These are phyloP conservation scores for Lactarius akahatsu DNA, from an alignment of 768 basidiomycete species.

Conservation along the genomic window DNA sequence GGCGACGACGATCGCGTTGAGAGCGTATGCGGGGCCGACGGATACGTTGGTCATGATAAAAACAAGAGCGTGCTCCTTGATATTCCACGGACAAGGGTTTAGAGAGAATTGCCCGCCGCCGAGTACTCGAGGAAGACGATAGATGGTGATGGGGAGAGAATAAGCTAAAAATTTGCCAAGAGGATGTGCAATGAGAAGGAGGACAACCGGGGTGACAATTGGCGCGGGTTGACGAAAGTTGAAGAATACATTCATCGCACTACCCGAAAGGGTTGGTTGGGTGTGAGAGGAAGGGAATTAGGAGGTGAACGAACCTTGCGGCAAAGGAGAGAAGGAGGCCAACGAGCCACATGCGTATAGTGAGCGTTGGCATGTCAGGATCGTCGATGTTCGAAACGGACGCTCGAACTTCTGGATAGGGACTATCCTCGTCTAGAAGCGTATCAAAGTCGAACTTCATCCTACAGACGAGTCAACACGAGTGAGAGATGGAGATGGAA, in stretches of 20 bases:
- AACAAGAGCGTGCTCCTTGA: conserved; percentile 93
- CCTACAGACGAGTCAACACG: conserved; percentile 40
- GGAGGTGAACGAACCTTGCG: conserved; percentile 48
- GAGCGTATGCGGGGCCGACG: conserved; percentile 68
- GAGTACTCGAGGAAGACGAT: conserved; percentile 54
- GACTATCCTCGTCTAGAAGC: conserved; percentile 90
- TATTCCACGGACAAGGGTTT: conserved; percentile 97
- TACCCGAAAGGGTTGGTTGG: conserved; percentile 29
- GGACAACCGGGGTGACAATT: conserved; percentile 72
- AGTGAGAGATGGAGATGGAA: conserved; percentile 4
- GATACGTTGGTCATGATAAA: conserved; percentile 93
- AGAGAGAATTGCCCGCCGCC: conserved; percentile 68
- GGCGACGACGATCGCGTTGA: conserved; percentile 85
- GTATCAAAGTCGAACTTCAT: conserved; percentile 86
- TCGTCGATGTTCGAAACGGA: conserved; percentile 98
- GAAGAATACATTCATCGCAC: conserved; percentile 89
- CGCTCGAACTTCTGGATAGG: conserved; percentile 94
- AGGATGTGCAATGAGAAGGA: conserved; percentile 88
- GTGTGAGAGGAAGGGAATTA: conserved; percentile 1
- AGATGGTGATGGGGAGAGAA: conserved; percentile 77
- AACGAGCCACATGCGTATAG: conserved; percentile 87
- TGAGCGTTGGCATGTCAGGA: conserved; percentile 96
- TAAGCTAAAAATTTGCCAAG: conserved; percentile 85
- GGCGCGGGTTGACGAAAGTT: conserved; percentile 92
- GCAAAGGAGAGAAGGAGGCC: conserved; percentile 71